Base-by-base conservation (phyloP, 2,329 filamentous ascomycete species). In the Grosmannia clavigera region DNA sequence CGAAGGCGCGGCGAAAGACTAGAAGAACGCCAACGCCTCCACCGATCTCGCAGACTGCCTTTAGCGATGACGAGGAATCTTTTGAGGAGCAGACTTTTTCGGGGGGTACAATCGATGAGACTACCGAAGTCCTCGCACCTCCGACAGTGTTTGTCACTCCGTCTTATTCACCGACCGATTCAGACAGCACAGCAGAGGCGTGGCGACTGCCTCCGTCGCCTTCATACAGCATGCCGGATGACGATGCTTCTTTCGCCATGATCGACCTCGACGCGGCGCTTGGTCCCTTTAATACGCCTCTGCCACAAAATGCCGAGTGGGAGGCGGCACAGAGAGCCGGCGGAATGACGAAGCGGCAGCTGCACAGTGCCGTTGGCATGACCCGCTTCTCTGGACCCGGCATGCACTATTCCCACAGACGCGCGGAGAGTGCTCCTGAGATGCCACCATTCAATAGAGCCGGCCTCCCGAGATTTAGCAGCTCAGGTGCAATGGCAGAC, bases 261-360 rank as follows among this genome's bases (percentile, higher is more conserved):
- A 95, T 99, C 64, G 94, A 99, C 71, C 76, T 99, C 51, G 94
- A 99, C 73, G 92, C 92, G 22, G 94, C 92, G 31, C 79, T 97
- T 1, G 92, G 91, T 1, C 91, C 92, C 0, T 95, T 96, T 72
- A 94, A 95, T 67, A 95, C 91, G 0, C 88, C 88, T 31, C 75
- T 84, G 2, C 76, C 76, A 38, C 77, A 78, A 12, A 85, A 84
- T 61, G 75, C 81, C 2, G 83, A 85, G 62, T 87, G 85, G 79
- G 84, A 87, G 63, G 82, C 83, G 2, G 85, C 84, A 9, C 83
- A 87, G 65, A 77, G 77, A 61, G 78, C 78, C 1, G 79, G 80
- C 7, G 77, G 77, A 7, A 74, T 76, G n/a, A 74, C 77, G 46
- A 84, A 86, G 67, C 81, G 86, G 64, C 81, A 86, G 61, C 80